Base-by-base conservation (phyloP, 805 yeast species). In the Saccharomycopsis selenospora region DNA sequence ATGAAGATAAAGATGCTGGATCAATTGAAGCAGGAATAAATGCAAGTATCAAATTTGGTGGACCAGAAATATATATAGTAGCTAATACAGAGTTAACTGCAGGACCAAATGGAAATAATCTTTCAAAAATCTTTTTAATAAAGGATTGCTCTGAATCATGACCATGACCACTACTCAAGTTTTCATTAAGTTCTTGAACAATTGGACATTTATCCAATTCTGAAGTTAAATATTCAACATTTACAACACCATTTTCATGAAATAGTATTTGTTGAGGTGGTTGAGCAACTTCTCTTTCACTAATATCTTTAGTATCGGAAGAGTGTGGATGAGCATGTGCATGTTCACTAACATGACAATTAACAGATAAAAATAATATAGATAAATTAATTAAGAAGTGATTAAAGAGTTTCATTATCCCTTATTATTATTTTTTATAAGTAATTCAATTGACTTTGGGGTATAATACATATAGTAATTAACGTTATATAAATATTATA, bases 81-180 rank as follows among this genome's bases (percentile, higher is more conserved):
- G 89, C 85, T 40, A 82, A 56, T 3, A 83, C 36, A 0, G 89
- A 75, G 59, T 83, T 82, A 43, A 72, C 72, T 2, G 76, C 79
- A 1, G 88, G 77, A n/a, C 79, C 77, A 55, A 72, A 68, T 3
- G 77, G 78, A 61, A 75, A 73, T 4, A 73, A 56, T 43, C 64
- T 62, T 3, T 69, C 64, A 52, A 75, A 76, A 2, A 71, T 28
- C 47, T 62, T 62, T 41, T 68, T 66, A 30, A 75, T 62, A 25
- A 63, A 54, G 2, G 66, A 57, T 13, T 59, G 62, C 13, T 50
- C 59, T 4, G 53, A 42, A 3, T 52, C 55, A 25, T 56, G 48
- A 24, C 51, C 52, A 24, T 56, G 43, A 3, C 46, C 49, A 10
- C 54, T 55, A 26, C 53, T 45, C 42, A 54, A 22, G 24, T 48